Evolutionary conservation across 805 yeast genomes (phyloP), one percentile per base, ranked within the genome.

Genomic region (Lipomyces starkeyi): DNA sequence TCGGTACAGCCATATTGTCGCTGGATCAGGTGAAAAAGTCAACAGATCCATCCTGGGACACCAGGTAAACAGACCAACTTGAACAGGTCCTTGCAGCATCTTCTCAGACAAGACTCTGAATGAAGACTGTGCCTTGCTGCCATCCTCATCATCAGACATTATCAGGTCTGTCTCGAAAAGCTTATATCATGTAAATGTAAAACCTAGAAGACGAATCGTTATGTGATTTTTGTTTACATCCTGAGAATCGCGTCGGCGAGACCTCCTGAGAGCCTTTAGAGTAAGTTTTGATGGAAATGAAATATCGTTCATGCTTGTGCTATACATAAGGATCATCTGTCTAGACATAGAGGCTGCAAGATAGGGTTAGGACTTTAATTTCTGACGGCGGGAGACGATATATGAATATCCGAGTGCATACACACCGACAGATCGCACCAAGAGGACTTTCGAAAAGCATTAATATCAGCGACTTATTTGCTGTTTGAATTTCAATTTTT

Each of bases 21-120:
- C 20, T 11, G 61, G 47, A 58, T 67, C 70, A 34, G 69, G 64
- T 27, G 67, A 65, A 35, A 71, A 59, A 6, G 74, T 61, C 34
- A 71, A 29, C 52, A 72, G 54, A 58, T 72, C 74, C 70, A 72
- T 66, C 4, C 58, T 52, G 22, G 73, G 74, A 59, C 73, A 71
- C 74, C 74, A 72, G 3, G 62, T 58, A 27, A 66, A 56, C 64
- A 67, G 29, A 7, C 13, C 47, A 20, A 58, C 35, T 20, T 35
- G 52, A 14, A 54, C 69, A n/a, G 66, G 62, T n/a, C 47, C 53
- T 56, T 52, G 69, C 59, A 70, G 56, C 40, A 65, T 59, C 56
- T 63, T 67, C 61, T 69, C 68, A 35, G 56, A 35, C 17, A 69
- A 60, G 6, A 49, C 40, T n/a, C 53, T 20, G 52, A 66, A 66